Base-by-base conservation (phyloP, 2,329 filamentous ascomycete species). In the Paraphaeosphaeria sporulosa region DNA sequence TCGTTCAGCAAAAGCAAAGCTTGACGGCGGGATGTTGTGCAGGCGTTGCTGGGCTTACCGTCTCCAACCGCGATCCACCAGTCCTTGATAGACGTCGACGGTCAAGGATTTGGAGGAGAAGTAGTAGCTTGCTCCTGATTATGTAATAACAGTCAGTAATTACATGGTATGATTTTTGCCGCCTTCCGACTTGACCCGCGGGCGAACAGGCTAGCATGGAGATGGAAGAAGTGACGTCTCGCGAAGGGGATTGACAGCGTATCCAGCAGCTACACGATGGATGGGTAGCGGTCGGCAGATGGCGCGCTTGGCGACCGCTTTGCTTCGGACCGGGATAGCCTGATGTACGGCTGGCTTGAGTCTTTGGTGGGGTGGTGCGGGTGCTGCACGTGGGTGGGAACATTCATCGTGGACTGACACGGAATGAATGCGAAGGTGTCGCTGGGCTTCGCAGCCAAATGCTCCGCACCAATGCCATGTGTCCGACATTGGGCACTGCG, bases 51-150 rank as follows among this genome's bases (percentile, higher is more conserved):
- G 61, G 53, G 42, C 88, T 40, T 88, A 93, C 64, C 91, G 85
- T 76, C 92, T 89, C 91, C 91, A 95, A 63, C 89, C 91, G 65
- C 90, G 86, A 76, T 93, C 87, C 47, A 94, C 80, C 40, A 95
- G 82, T 46, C 75, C 80, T 74, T 94, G 90, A 70, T 95, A 95
- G 69, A 91, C 87, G 1, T 81, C 78, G 6, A 89, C 83, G 49
- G 84, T 88, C 69, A 94, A 76, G 25, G 83, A 85, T 47, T 82
- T 83, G 52, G 90, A 83, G 52, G 82, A 82, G 40, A 86, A 86
- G 79, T 92, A 93, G 78, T 93, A 94, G 30, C 88, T 90, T 71
- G 85, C 90, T 70, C 90, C 91, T 93, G 66, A 71, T 76, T 70
- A 71, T 69, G 62, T 69, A 67, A 69, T 25, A 57, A 57, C 46